These are phyloP conservation scores for Bruguiera parviflora DNA, from an alignment of 345 rosid species.

Conservation along the genomic window DNA sequence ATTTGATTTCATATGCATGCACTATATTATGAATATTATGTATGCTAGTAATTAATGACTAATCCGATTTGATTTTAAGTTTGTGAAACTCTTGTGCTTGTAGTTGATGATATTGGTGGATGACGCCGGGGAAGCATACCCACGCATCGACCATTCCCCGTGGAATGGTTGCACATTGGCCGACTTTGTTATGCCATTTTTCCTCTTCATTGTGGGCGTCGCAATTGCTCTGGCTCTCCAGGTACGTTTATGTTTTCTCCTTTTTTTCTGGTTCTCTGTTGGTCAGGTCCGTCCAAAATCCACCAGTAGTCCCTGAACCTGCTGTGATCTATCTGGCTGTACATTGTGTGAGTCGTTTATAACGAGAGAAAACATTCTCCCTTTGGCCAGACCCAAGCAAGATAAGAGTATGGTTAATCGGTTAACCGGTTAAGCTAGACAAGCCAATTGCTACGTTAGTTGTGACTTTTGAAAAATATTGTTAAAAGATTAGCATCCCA, in stretches of 20 bases:
- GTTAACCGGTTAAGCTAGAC: too few species aligned
- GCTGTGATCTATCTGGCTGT: too few species aligned
- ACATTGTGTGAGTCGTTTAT: too few species aligned
- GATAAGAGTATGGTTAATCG: too few species aligned
- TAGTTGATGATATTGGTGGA: slow-evolving; percentile 66
- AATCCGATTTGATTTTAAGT: neutral
- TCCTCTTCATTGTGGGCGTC: slow-evolving; percentile 64
- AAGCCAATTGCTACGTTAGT: too few species aligned
- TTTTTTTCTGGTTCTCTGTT: neutral
- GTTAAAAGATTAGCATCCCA: too few species aligned
- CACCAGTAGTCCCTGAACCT: too few species aligned
- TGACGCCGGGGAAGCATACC: slow-evolving; percentile 50
- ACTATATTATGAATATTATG: neutral
- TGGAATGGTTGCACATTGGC: slow-evolving; percentile 69
- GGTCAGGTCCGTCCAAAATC: too few species aligned
- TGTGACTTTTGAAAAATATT: too few species aligned
- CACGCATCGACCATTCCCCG: slow-evolving; percentile 59
- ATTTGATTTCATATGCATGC: neutral
- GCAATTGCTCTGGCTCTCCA: slow-evolving; percentile 68
- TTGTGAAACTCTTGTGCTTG: neutral
- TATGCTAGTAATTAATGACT: neutral
- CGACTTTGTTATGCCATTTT: slow-evolving; percentile 71
- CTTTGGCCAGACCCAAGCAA: too few species aligned
- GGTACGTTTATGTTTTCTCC: slow-evolving; percentile 23
- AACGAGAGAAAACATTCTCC: too few species aligned